These are phyloP conservation scores for Phlebopus sp. DNA, from an alignment of 1,284 basidiomycete species.

Conservation along the genomic window DNA sequence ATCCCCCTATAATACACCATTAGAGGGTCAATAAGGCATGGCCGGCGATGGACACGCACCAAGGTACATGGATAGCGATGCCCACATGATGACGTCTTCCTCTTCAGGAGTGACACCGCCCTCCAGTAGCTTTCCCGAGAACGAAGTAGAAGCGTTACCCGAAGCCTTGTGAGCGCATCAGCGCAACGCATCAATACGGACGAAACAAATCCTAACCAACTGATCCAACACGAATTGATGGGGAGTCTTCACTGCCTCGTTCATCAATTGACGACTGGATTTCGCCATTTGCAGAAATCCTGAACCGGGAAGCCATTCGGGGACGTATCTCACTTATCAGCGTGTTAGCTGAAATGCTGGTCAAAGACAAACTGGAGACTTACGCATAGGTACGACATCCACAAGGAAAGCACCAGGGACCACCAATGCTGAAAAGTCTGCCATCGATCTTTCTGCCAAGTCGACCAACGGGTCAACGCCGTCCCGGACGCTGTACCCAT, in stretches of 20 bases:
- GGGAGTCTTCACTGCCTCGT: no score
- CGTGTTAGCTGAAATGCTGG: neutral
- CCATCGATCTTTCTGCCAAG: neutral
- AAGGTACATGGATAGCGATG: constrained; percentile 4
- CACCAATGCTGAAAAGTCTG: constrained; percentile 2
- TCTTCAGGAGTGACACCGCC: constrained; percentile 19
- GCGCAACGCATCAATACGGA: no score
- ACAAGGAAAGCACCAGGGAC: constrained; percentile 11
- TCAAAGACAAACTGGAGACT: neutral
- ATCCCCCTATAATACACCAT: no score
- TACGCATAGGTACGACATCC: constrained; percentile 9
- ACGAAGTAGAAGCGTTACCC: constrained; percentile 12
- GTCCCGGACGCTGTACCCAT: constrained; percentile 10
- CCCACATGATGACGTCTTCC: constrained; percentile 16
- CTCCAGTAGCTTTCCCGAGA: constrained; percentile 10
- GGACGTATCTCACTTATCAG: constrained; percentile 11
- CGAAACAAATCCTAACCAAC: neutral
- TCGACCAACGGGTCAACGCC: no score
- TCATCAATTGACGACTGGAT: no score
- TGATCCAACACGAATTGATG: neutral
- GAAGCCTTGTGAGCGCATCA: constrained; percentile 3
- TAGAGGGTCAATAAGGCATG: no score
- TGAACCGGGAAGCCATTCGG: constrained; percentile 11
- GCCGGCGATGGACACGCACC: constrained; percentile 1
- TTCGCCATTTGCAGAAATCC: no score